phyloP scores from a whole-genome alignment of 2,329 filamentous ascomycete genomes.

The Rhytidhysteron rufulum region DNA sequence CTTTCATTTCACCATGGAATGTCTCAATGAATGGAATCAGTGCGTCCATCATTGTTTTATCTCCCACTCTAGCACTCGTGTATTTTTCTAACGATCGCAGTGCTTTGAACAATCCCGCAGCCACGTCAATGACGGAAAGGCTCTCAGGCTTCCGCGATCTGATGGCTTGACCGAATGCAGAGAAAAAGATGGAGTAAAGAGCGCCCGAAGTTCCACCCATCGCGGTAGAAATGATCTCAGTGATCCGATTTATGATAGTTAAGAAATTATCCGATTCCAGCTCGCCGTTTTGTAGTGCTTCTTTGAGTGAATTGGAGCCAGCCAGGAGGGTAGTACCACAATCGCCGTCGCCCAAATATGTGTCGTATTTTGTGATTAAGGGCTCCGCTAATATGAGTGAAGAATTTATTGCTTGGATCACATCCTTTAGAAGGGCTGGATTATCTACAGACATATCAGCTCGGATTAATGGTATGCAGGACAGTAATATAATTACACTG shows the following conservation, averaged over 20 bases:
- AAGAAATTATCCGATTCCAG: constrained; percentile 48
- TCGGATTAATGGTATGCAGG: too few species aligned
- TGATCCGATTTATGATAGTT: constrained; percentile 57
- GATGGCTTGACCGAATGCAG: too few species aligned
- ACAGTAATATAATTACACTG: too few species aligned
- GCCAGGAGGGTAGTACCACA: constrained; percentile 65
- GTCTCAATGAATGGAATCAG: constrained; percentile 79
- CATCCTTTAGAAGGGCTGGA: too few species aligned
- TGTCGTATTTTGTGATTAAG: constrained; percentile 65
- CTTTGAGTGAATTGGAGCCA: constrained; percentile 60
- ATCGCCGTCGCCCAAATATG: constrained; percentile 85
- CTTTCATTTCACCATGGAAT: too few species aligned
- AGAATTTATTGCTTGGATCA: too few species aligned
- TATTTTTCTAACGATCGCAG: too few species aligned
- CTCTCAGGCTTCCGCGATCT: too few species aligned
- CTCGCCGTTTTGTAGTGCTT: constrained; percentile 51
- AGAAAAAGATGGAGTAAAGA: constrained; percentile 81
- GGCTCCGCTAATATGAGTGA: constrained; percentile 58
- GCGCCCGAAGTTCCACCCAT: constrained; percentile 74
- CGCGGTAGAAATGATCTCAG: constrained; percentile 60
- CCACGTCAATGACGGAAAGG: too few species aligned
- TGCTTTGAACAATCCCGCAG: too few species aligned
- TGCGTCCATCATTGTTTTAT: constrained; percentile 87
- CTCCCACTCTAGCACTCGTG: constrained; percentile 83
- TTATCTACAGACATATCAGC: too few species aligned